These are phyloP conservation scores for Leishmania lainsoni DNA, from an alignment of 208 protist genomes.

Conservation along the genomic window DNA sequence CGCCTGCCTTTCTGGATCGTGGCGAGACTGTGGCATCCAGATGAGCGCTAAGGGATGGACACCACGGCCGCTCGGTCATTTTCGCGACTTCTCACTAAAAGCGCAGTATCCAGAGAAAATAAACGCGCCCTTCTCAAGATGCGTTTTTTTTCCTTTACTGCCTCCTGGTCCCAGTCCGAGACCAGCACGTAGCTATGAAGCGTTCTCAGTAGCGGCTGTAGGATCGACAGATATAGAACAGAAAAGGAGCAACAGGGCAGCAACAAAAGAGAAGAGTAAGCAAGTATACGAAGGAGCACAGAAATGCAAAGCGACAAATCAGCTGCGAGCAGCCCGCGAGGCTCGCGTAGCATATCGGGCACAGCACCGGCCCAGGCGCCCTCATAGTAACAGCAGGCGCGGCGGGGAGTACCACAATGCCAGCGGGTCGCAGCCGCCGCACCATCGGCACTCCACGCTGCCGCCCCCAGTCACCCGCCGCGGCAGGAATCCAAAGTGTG, in stretches of 20 bases:
- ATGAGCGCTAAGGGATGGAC: slow-evolving; percentile 9
- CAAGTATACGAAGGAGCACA: neutral
- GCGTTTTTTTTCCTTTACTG: neutral
- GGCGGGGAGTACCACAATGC: too few relatives aligned
- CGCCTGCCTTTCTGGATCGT: neutral
- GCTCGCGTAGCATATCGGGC: too few relatives aligned
- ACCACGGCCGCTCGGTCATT: slow-evolving; percentile 28
- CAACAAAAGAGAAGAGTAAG: neutral
- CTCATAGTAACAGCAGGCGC: too few relatives aligned
- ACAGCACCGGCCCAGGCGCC: too few relatives aligned
- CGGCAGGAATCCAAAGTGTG: neutral
- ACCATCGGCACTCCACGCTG: neutral
- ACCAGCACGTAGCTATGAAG: neutral
- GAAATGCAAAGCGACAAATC: neutral
- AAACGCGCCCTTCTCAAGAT: neutral
- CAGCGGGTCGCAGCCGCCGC: neutral
- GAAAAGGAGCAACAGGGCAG: neutral
- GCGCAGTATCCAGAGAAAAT: neutral
- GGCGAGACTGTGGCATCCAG: neutral
- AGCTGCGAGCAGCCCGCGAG: too few relatives aligned
- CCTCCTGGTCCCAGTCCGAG: neutral
- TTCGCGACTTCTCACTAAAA: neutral
- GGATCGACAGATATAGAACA: neutral
- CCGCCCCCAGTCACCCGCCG: neutral
- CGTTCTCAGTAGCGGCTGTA: neutral